Base-by-base conservation (phyloP, 139 green algal species). In the Desmodesmus armatus region DNA sequence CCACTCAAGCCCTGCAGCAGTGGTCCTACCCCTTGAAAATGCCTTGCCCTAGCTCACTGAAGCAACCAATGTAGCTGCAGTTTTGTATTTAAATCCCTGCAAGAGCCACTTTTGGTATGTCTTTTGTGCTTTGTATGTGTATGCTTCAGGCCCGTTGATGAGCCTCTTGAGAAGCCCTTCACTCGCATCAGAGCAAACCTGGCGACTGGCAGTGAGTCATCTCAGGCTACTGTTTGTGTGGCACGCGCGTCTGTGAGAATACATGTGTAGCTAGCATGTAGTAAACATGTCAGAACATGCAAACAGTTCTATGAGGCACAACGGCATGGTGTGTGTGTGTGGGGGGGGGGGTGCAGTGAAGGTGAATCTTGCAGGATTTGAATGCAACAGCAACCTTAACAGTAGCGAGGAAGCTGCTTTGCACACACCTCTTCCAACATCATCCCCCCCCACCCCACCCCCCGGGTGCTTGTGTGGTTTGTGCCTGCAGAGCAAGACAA, bases 161-260 rank as follows among this genome's bases (percentile, higher is more conserved):
- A 97, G 87, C 76, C 87, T 0, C 88, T 97, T 3, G 90, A 94
- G 39, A 95, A 95, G 81, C 87, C 92, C 3, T 69, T 96, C 35
- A 53, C 60, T 0, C 88, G 94, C 9, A 86, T 97, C 35, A 88
- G 90, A 29, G 93, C 89, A 25, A 93, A 84, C 72, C 84, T 92
- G 0, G 73, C 78, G 3, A 77, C 90, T 15, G 85, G 55, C 5
- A 92, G 90, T 94, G 66, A 85, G 81, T 76, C 21, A 7, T 25
- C 40, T 39, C 11, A n/a, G n/a, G n/a, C n/a, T n/a, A n/a, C n/a
- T 70, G 7, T 70, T 11, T 5, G 13, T 27, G 9, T 70, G 60
- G 27, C 9, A 27, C 9, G 5, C 13, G 60, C 5, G 27, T 11
- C 35, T 40, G 21, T 41, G 41, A 51, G 40, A 62, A 40, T 84